Evolutionary conservation across 306 rosid genomes (phyloP).

Genomic region (Quercus ilex): DNA sequence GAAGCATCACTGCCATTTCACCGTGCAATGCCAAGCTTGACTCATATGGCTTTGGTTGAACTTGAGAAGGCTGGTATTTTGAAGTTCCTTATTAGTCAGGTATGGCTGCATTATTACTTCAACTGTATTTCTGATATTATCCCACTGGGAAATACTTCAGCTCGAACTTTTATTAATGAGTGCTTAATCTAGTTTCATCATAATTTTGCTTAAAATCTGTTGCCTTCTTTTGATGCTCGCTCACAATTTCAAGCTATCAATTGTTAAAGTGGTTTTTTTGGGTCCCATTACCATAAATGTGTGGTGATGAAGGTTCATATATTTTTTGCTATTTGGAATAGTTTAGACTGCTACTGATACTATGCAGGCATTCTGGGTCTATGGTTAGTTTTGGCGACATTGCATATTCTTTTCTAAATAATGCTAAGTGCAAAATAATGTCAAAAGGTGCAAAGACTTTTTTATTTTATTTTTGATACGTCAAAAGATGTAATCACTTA

Average conservation of each 20-base stretch:
- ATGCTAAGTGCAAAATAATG: background rate
- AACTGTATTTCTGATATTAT: background rate
- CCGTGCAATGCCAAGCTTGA: slow-evolving; percentile 89
- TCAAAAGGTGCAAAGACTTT: background rate
- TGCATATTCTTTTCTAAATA: background rate
- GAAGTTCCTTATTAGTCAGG: slow-evolving; percentile 94
- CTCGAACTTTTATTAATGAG: background rate
- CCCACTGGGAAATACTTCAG: background rate
- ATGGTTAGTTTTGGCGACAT: background rate
- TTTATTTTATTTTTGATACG: background rate
- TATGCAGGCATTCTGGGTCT: background rate
- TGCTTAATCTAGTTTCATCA: background rate
- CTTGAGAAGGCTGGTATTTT: slow-evolving; percentile 81
- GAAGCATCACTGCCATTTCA: slow-evolving; percentile 97
- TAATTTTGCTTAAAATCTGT: background rate
- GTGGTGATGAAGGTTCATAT: background rate
- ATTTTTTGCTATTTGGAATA: background rate
- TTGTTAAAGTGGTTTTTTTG: background rate
- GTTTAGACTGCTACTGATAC: background rate
- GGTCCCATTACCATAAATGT: background rate
- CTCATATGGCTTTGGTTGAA: slow-evolving; percentile 92
- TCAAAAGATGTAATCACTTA: background rate
- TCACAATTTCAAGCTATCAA: background rate
- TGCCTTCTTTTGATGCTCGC: slow-evolving; percentile 3
- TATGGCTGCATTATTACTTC: slow-evolving; percentile 21